Base-by-base conservation (phyloP, 306 rosid species). In the Mimosa bimucronata region DNA sequence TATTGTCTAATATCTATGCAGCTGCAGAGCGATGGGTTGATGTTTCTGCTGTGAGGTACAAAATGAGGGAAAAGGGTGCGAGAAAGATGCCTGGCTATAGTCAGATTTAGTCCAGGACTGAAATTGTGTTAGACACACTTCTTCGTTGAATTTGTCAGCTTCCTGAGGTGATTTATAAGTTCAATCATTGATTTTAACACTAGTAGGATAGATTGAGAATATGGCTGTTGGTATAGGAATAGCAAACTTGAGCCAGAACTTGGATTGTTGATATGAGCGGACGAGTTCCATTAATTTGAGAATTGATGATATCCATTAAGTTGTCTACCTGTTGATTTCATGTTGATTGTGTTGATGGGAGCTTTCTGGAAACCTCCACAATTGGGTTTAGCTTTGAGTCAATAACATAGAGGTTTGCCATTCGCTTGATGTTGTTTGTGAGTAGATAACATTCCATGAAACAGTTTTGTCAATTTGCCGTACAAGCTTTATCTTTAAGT, bases 1-100 rank as follows among this genome's bases (percentile, higher is more conserved):
- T 90, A 73, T 44, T 91, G 77, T 93, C 98, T 25, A 82, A 87
- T 84, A 93, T 93, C 76, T 88, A 91, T 73, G 94, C 97, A n/a
- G 83, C 90, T 23, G 81, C 87, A 29, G 89, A 82, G 10, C 85
- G 90, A 74, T 92, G 97, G 96, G 44, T 80, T 71, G 94, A 91
- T 84, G 94, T 91, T 84, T 86, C 87, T 71, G 64, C 70, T 69
- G 91, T 93, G 82, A 84, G 98, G 80, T 77, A 72, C 73, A 90
- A 74, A 82, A 91, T 94, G 94, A 83, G 62, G 34, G 90, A 91
- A 80, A 89, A 81, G 66, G 89, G 89, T 30, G 73, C 90, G 64
- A 77, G 77, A 65, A 94, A 94, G 91, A 84, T 89, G 76, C 88
- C 89, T 12, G 94, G 92, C 68, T 65, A 53, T 83, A 94, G 95